phyloP scores from a whole-genome alignment of 176 grass and related monocot genomes.

The Carex kokanica region DNA sequence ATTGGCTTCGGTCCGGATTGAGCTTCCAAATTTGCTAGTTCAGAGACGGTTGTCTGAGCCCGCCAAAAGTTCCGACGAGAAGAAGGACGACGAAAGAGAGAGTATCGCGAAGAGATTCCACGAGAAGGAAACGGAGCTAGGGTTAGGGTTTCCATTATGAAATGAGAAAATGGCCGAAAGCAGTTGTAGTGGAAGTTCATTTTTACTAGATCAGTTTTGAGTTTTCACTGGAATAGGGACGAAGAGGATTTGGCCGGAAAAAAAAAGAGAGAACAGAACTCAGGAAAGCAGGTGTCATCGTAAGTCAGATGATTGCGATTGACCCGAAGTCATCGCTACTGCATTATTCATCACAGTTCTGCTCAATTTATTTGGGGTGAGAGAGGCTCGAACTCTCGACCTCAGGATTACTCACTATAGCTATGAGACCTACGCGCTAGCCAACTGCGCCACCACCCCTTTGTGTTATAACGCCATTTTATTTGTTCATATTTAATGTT shows the following conservation, averaged over 20 bases:
- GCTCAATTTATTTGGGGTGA: conserved; percentile 30
- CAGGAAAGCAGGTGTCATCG: conserved; percentile 23
- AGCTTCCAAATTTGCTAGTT: background rate
- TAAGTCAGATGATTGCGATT: conserved; percentile 12
- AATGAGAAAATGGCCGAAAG: background rate
- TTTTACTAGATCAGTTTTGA: background rate
- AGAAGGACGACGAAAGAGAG: background rate
- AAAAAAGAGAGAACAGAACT: background rate
- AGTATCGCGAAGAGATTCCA: conserved; percentile 8
- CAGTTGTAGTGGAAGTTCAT: conserved; percentile 19
- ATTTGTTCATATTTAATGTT: too few species aligned
- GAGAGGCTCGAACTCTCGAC: conserved; percentile 81
- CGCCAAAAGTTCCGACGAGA: conserved; percentile 5
- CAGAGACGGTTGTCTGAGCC: background rate
- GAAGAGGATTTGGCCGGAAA: background rate
- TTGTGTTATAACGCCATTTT: background rate
- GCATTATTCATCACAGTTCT: conserved; percentile 25
- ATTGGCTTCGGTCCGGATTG: conserved; percentile 9
- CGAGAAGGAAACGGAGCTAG: background rate
- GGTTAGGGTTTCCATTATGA: conserved; percentile 35
- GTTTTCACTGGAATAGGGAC: background rate
- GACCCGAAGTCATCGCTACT: conserved; percentile 35
- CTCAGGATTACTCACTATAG: conserved; percentile 63
- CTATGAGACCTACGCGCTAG: conserved; percentile 91
- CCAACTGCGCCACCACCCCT: conserved; percentile 89